Conservation (phyloP, 78 protist genomes). For the Mantamonas sphyraenae region DNA sequence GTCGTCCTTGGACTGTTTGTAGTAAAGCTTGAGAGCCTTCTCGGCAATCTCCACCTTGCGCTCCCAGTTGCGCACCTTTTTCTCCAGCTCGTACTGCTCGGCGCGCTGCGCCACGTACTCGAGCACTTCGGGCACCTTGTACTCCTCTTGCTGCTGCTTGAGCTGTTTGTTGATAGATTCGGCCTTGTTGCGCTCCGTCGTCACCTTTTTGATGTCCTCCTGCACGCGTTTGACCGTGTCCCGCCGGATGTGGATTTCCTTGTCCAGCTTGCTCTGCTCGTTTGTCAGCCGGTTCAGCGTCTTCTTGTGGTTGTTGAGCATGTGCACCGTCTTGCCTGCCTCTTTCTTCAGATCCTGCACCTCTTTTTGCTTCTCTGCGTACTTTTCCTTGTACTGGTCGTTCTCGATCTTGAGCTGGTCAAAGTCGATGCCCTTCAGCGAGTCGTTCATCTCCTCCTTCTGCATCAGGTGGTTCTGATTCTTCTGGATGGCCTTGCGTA, state of each 20-base stretch:
- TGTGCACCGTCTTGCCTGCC: conserved; percentile 44
- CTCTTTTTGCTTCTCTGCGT: conserved; percentile 67
- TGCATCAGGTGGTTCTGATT: conserved; percentile 41
- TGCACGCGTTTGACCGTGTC: background rate
- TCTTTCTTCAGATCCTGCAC: conserved; percentile 48
- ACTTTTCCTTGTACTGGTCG: conserved; percentile 50
- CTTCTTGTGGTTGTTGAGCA: conserved; percentile 29
- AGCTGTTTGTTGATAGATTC: conserved; percentile 12
- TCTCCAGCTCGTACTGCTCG: conserved; percentile 6
- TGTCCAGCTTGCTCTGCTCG: conserved; percentile 18
- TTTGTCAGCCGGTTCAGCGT: background rate
- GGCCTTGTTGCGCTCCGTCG: conserved; percentile 14
- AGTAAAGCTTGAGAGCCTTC: conserved; percentile 4
- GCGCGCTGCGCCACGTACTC: conserved; percentile 50
- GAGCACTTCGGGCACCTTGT: conserved; percentile 38
- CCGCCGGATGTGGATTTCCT: conserved; percentile 1
- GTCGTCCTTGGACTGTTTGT: background rate
- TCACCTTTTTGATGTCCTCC: conserved; percentile 12
- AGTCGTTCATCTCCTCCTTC: conserved; percentile 65
- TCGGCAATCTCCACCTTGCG: conserved; percentile 64
- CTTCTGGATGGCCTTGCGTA: conserved; percentile 10
- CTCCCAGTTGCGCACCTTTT: conserved; percentile 21
- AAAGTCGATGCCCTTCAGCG: conserved; percentile 59
- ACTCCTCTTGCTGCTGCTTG: conserved; percentile 17
- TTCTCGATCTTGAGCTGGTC: conserved; percentile 78